A percentile compares a stretch with the other conserved stretches of the same genome.
phyloP scores from a whole-genome alignment of 1,284 basidiomycete genomes.

The Cutaneotrichosporon sp. region DNA sequence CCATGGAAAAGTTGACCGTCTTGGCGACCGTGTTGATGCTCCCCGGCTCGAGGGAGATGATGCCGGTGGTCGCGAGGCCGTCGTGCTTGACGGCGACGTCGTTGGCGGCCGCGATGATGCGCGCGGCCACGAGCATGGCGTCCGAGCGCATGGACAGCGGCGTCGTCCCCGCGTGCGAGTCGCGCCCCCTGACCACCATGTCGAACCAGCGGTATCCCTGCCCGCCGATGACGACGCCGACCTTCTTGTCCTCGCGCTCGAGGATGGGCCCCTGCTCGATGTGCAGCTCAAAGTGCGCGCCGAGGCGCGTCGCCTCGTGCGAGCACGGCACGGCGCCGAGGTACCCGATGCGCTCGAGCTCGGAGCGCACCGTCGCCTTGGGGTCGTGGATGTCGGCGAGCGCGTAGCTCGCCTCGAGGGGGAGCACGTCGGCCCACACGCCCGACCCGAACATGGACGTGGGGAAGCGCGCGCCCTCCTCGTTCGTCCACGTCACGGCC shows the following conservation, averaged over 20 bases:
- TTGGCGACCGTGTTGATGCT: constrained; percentile 29
- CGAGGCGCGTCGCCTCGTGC: constrained; percentile 26
- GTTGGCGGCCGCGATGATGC: constrained; percentile 21
- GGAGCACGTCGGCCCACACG: constrained; percentile 35
- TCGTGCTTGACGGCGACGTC: constrained; percentile 21
- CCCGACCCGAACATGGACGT: constrained; percentile 38
- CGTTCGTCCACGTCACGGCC: constrained; percentile 36
- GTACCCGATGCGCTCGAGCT: constrained; percentile 32
- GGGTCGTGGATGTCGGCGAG: constrained; percentile 19
- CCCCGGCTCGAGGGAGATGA: constrained; percentile 20
- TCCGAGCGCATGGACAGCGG: constrained; percentile 31
- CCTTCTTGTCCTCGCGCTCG: constrained; percentile 20
- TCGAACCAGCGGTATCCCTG: constrained; percentile 38
- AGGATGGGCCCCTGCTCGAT: constrained; percentile 44
- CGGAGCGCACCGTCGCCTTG: constrained; percentile 16
- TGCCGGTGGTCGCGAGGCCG: constrained; percentile 29
- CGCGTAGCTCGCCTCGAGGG: constrained; percentile 22
- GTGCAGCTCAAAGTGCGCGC: constrained; percentile 42
- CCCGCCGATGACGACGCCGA: constrained; percentile 32
- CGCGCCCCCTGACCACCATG: constrained; percentile 31
- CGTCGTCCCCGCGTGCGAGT: constrained; percentile 36
- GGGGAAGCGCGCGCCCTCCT: constrained; percentile 37
- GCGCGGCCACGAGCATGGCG: constrained; percentile 22
- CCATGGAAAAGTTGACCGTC: constrained; percentile 26
- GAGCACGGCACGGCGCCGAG: constrained; percentile 22